A percentile compares a stretch with the other conserved stretches of the same genome.
phyloP scores from a whole-genome alignment of 2,329 filamentous ascomycete species.

The Aspergillus novoparasiticus region DNA sequence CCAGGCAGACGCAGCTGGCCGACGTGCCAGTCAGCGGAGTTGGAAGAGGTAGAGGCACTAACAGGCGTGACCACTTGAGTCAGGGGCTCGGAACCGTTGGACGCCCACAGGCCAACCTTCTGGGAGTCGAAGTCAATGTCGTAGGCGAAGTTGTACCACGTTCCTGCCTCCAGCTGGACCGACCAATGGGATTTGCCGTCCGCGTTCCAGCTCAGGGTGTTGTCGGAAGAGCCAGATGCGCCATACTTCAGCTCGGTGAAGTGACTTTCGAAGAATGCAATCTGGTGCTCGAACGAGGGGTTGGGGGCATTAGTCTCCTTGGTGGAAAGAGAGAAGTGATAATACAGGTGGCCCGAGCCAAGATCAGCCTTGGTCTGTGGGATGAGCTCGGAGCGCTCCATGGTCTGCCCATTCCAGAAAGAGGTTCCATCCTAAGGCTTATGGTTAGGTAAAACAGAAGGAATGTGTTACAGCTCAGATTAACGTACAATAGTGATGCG shows the following conservation, averaged over 20 bases:
- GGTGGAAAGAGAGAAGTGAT: conserved; percentile 71
- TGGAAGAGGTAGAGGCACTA: conserved; percentile 62
- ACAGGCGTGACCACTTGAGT: conserved; percentile 63
- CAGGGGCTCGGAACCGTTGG: conserved; percentile 62
- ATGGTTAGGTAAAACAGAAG: not conserved
- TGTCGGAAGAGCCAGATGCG: conserved; percentile 60
- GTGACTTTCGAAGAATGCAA: conserved; percentile 64
- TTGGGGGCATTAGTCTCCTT: conserved; percentile 62
- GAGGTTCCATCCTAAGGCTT: conserved; percentile 39
- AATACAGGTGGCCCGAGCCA: conserved; percentile 67
- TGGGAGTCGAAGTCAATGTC: conserved; percentile 68
- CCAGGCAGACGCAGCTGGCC: conserved; percentile 66
- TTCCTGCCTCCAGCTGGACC: conserved; percentile 60
- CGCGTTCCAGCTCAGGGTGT: conserved; percentile 66
- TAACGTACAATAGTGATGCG: conserved; percentile 63
- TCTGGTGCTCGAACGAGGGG: conserved; percentile 67
- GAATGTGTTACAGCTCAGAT: conserved; percentile 32
- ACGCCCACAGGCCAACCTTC: conserved; percentile 71
- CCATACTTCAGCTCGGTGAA: conserved; percentile 69
- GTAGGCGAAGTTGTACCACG: conserved; percentile 77
- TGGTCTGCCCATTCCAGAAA: conserved; percentile 72
- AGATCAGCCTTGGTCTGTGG: conserved; percentile 69
- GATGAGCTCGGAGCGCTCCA: conserved; percentile 74
- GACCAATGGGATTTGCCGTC: conserved; percentile 64
- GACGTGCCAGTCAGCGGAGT: conserved; percentile 73